Evolutionary conservation across 2,329 filamentous ascomycete genomes (phyloP).

Genomic region (Clarireedia homoeocarpa): DNA sequence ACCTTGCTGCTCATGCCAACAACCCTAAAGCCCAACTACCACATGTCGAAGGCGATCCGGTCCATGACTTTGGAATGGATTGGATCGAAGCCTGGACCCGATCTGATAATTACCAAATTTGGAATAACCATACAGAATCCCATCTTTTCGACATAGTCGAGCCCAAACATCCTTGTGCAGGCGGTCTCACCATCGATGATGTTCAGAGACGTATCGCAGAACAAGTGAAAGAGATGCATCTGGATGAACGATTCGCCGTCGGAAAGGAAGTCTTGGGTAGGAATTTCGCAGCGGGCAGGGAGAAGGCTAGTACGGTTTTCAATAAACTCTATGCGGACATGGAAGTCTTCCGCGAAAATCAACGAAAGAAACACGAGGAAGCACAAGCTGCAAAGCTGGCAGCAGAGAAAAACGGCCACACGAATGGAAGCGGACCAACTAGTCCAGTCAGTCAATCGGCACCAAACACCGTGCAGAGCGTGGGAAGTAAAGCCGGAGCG

Average conservation of each 20-base stretch:
- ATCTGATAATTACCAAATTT: conserved; percentile 89
- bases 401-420: conserved; percentile 18
- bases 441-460: conserved; percentile 28
- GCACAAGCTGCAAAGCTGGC: conserved; percentile 28
- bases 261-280: conserved; percentile 81
- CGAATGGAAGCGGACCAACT: conserved; percentile 6
- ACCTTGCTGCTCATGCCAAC: conserved; percentile 44
- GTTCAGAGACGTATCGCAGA: conserved; percentile 83
- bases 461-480: conserved; percentile 39
- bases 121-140: conserved; percentile 70
- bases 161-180: conserved; percentile 86
- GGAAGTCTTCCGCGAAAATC: conserved; percentile 69
- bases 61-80: conserved; percentile 71
- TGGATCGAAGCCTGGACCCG: conserved; percentile 83
- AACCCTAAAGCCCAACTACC: conserved; percentile 55
- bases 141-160: conserved; percentile 93
- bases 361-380: conserved; percentile 56
- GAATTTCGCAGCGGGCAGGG: conserved; percentile 78
- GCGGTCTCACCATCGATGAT: conserved; percentile 87
- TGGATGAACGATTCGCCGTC: conserved; percentile 82
- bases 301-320: conserved; percentile 81
- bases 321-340: conserved; percentile 87
- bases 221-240: conserved; percentile 87
- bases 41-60: conserved; percentile 74
- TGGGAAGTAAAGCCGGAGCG: conserved; percentile 49